Base-by-base conservation (phyloP, 2,329 filamentous ascomycete genomes). In the Ceratocystis harringtonii region DNA sequence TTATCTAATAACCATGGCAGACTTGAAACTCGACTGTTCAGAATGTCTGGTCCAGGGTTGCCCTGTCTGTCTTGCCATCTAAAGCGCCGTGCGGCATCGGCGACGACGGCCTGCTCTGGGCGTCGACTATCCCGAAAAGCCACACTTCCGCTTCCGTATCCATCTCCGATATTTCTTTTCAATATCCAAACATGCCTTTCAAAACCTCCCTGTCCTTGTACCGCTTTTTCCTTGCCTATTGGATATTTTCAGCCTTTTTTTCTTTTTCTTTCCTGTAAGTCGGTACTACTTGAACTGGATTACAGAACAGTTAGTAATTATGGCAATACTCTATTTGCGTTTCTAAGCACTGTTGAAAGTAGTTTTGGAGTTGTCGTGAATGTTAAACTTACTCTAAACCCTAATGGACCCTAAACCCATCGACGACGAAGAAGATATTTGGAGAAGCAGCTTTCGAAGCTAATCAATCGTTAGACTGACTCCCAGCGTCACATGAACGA, bases 161-260 rank as follows among this genome's bases (percentile, higher is more conserved):
- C 36, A 61, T 65, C 41, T 66, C 63, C 64, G 62, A 62, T 68
- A 68, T 55, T n/a, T 48, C 43, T 30, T 62, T 10, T 32, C 43
- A 50, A 66, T 64, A 43, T 50, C 64, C 36, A 64, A 43, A 52
- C 22, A n/a, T 58, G 41, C 43, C 32, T 48, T 48, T 66, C 58
- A 52, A 66, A 50, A 52, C 41, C 22, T 63, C 64, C 22, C 61
- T 48, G 22, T 48, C 36, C 30, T 58, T 32, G 19, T 25, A 25
- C 32, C 28, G 19, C 28, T 6, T 19, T 57, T n/a, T 19, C 22
- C 52, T 19, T 58, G 15, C 28, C 19, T 15, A 3, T 7, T 25
- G 12, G 25, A 15, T 30, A 15, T 25, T 25, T 22, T 55, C 36
- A 10, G 44, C 5, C 6, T 50, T 15, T 19, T 52, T 52, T 48